phyloP scores from a whole-genome alignment of 148 eudicot genomes.

The Salicornia ramosissima region DNA sequence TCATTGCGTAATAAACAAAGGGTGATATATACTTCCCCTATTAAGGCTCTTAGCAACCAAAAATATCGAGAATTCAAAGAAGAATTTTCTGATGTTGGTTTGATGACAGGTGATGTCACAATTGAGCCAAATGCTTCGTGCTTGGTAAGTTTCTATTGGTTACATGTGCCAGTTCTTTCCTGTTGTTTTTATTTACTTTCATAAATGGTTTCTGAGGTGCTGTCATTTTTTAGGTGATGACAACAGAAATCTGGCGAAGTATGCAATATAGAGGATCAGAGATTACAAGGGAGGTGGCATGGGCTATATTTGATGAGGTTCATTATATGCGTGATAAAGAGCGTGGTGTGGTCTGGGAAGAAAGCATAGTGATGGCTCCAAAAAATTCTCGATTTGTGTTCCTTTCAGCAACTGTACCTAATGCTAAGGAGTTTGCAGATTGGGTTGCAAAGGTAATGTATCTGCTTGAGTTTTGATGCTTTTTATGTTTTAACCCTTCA shows the following conservation, averaged over 20 bases:
- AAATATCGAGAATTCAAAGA: constrained; percentile 97
- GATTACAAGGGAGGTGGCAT: constrained; percentile 85
- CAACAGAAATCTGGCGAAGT: constrained; percentile 98
- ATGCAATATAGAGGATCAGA: constrained; percentile 99
- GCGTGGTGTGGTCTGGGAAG: constrained; percentile 99
- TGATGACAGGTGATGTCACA: constrained; percentile 99
- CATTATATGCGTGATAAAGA: constrained; percentile 99
- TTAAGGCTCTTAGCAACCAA: constrained; percentile 97
- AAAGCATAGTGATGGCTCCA: constrained; percentile 99
- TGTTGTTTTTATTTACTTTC: neutral
- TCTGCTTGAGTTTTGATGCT: neutral
- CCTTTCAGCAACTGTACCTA: constrained; percentile 97
- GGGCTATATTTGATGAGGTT: constrained; percentile 98
- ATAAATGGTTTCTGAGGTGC: constrained; percentile 10
- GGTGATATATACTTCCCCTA: constrained; percentile 93
- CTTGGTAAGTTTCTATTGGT: constrained; percentile 53
- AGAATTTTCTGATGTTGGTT: constrained; percentile 96
- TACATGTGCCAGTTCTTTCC: constrained; percentile 3
- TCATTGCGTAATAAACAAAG: constrained; percentile 86
- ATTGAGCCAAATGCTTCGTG: constrained; percentile 98
- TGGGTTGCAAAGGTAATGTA: constrained; percentile 93
- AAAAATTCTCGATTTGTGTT: constrained; percentile 92
- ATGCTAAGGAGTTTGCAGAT: constrained; percentile 98
- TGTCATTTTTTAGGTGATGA: constrained; percentile 70
- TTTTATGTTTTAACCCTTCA: neutral